Evolutionary conservation across 257 asterid genomes (phyloP), one percentile per base, ranked within the genome.

Genomic region (Echium plantagineum): DNA sequence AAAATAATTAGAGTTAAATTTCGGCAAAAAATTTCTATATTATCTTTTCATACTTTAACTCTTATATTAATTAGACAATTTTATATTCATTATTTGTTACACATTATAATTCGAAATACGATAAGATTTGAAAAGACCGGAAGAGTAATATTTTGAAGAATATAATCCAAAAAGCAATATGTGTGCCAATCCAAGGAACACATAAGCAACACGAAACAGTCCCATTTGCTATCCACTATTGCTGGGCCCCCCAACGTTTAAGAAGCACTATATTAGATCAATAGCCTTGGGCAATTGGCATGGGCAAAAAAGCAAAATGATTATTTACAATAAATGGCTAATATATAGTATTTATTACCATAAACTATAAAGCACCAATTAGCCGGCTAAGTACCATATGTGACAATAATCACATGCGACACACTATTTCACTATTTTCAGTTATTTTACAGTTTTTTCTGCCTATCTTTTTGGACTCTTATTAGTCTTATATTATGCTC

Each of bases 401-500:
- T 22, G 15, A 13, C 46, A 19, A 22, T 9, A 19, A 28, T 28
- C 60, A 56, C 60, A 56, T 56, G 60, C 60, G 49, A 42, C 17
- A 13, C 49, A 42, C 32, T 56, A 24, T 13, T 21, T 9, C 2
- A 35, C n/a, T n/a, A n/a, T n/a, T n/a, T n/a, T n/a, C n/a, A n/a
- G n/a, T 55, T 21, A 18, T 21, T 5, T 24, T n/a, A 1, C 59
- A 15, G 13, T 38, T 24, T 12, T n/a, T 38, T 63, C 49, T n/a
- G 6, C 20, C 53, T 62, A 65, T 5, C 52, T 62, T 42, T 32
- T 60, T 72, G 71, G 71, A 59, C 62, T 59, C 42, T 60, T 73
- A 24, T 6, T 10, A 54, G 32, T 28, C 32, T 4, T 6, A 3
- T 28, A 28, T n/a, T 28, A 28, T 28, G 32, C 32, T 5, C 30